Conservation (phyloP, 371 early-diverging fungal species). For the Dinochytrium kinnereticum region DNA sequence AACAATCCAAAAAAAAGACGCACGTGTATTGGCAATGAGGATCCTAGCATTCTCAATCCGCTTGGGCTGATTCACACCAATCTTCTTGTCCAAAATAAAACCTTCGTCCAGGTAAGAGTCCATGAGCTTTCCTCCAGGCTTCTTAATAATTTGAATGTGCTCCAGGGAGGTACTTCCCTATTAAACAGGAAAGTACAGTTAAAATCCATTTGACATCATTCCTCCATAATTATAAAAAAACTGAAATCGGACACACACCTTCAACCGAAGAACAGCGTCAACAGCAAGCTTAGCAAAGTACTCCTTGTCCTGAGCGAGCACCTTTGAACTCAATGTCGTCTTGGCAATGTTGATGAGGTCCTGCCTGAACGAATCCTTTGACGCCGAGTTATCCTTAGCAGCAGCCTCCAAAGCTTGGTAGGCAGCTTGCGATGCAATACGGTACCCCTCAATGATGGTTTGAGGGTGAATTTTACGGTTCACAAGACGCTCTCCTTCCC, state of each 20-base stretch:
- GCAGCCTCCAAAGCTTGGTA: constrained; percentile 84
- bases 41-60: constrained; percentile 96
- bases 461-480: constrained; percentile 97
- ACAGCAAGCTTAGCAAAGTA: constrained; percentile 97
- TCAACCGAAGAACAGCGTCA: constrained; percentile 94
- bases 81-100: constrained; percentile 98
- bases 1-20: constrained; percentile 33
- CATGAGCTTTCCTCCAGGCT: constrained; percentile 93
- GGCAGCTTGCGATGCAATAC: constrained; percentile 90
- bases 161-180: constrained; percentile 95
- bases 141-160: constrained; percentile 99
- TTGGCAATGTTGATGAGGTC: constrained; percentile 97
- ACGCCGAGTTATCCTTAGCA: constrained; percentile 78
- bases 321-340: constrained; percentile 98
- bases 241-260: constrained; percentile 43
- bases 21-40: constrained; percentile 97
- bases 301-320: constrained; percentile 95
- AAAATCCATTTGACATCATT: background rate
- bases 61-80: constrained; percentile 97
- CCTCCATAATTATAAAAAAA: background rate
- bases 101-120: constrained; percentile 98
- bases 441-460: constrained; percentile 93
- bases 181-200: background rate
- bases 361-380: constrained; percentile 74
- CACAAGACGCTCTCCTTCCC: constrained; percentile 95